These are phyloP conservation scores for Pisolithus microcarpus DNA, from an alignment of 768 basidiomycete genomes.

Conservation along the genomic window DNA sequence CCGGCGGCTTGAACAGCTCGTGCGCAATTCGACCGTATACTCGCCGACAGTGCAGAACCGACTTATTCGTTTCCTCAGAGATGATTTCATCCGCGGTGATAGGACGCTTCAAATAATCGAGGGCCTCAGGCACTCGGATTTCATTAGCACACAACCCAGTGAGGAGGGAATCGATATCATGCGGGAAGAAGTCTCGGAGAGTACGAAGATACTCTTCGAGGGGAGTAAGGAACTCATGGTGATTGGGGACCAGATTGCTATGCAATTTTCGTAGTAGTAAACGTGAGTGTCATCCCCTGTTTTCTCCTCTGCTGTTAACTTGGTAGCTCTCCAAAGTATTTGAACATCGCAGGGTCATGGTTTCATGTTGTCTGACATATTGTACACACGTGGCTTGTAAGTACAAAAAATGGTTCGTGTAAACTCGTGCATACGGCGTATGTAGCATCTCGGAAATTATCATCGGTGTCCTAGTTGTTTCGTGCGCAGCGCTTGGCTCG, in stretches of 20 bases:
- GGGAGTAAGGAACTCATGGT: slow-evolving; percentile 21
- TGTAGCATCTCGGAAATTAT: not conserved
- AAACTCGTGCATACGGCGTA: not conserved
- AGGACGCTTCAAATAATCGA: slow-evolving; percentile 20
- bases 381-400: not conserved
- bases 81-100: slow-evolving; percentile 22
- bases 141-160: slow-evolving; percentile 13
- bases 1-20: slow-evolving; percentile 23
- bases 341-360: not conserved
- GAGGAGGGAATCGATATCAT: slow-evolving; percentile 16
- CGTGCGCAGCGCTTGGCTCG: slow-evolving; percentile 30
- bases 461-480: not conserved
- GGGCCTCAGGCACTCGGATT: slow-evolving; percentile 20
- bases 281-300: not conserved
- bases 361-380: not conserved
- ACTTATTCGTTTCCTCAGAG: slow-evolving; percentile 16
- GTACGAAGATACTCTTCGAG: slow-evolving; percentile 19
- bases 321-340: not conserved
- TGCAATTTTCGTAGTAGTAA: slow-evolving; percentile 13
- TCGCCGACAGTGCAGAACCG: slow-evolving; percentile 12
- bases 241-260: slow-evolving; percentile 19
- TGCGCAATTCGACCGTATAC: slow-evolving; percentile 16
- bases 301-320: no score
- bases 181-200: slow-evolving; percentile 18
- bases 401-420: not conserved